phyloP scores from a whole-genome alignment of 495 filamentous ascomycete genomes.

The Bryoglossum gracile region DNA sequence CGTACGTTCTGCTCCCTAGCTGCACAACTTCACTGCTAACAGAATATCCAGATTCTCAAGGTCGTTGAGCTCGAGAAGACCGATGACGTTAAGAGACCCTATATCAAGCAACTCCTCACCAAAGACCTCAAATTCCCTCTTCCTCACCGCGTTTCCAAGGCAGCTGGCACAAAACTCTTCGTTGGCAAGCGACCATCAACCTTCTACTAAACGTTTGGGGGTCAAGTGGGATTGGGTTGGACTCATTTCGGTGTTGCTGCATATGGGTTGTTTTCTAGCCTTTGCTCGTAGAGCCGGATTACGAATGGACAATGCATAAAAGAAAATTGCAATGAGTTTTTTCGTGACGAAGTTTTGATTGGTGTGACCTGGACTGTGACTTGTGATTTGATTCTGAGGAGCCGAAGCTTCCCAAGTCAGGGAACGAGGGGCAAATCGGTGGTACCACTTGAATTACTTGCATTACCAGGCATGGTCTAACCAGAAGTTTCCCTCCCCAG shows the following conservation, averaged over 20 bases:
- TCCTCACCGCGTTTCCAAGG: conserved; percentile 85
- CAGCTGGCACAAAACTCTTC: conserved; percentile 78
- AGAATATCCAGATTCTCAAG: conserved; percentile 72
- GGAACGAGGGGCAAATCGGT: too few relatives aligned
- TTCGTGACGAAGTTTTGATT: too few relatives aligned
- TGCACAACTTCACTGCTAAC: conserved; percentile 22
- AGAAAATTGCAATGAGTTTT: conserved; percentile 9
- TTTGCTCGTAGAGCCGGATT: conserved; percentile 25
- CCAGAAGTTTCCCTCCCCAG: too few relatives aligned
- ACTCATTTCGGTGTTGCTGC: conserved; percentile 13
- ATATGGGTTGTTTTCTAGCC: conserved; percentile 25
- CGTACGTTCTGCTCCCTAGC: conserved; percentile 54
- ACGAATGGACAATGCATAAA: conserved; percentile 24
- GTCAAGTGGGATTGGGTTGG: conserved; percentile 12
- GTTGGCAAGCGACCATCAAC: conserved; percentile 84
- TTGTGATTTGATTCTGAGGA: conserved; percentile 1
- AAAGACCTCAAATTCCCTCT: conserved; percentile 98
- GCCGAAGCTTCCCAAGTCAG: too few relatives aligned
- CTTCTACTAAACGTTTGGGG: conserved; percentile 43
- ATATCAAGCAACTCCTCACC: conserved; percentile 95
- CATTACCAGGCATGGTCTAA: too few relatives aligned
- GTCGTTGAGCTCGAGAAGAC: conserved; percentile 93
- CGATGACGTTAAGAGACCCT: conserved; percentile 87
- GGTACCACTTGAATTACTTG: too few relatives aligned
- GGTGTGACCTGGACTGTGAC: neutral